A percentile compares a stretch with the other conserved stretches of the same genome.
phyloP scores from a whole-genome alignment of 257 asterid genomes.

The Lantana camara region DNA sequence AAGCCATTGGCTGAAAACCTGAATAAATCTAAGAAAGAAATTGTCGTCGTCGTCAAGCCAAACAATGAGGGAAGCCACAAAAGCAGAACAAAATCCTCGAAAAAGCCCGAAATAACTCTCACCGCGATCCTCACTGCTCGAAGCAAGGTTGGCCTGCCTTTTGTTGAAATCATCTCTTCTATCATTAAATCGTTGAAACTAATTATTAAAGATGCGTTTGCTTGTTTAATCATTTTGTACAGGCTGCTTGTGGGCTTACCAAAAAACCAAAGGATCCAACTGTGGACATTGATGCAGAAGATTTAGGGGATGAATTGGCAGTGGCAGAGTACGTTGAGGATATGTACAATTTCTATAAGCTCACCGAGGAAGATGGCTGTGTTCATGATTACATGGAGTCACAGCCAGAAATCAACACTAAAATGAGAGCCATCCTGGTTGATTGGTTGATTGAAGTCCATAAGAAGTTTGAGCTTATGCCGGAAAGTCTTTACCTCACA shows the following conservation, averaged over 20 bases:
- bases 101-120: slow-evolving; percentile 47
- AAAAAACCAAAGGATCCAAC: slow-evolving; percentile 36
- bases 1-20: slow-evolving; percentile 43
- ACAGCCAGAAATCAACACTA: slow-evolving; percentile 55
- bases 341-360: slow-evolving; percentile 51
- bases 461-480: slow-evolving; percentile 56
- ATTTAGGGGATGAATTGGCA: slow-evolving; percentile 54
- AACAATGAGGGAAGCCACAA: slow-evolving; percentile 30
- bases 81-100: slow-evolving; percentile 33
- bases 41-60: slow-evolving; percentile 24
- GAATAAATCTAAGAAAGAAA: slow-evolving; percentile 38
- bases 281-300: slow-evolving; percentile 54
- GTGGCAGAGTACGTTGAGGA: slow-evolving; percentile 66
- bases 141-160: slow-evolving; percentile 51
- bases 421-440: slow-evolving; percentile 62
- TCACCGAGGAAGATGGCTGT: slow-evolving; percentile 46
- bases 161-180: background rate
- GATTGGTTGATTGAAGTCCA: slow-evolving; percentile 75
- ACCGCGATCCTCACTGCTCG: slow-evolving; percentile 72
- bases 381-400: slow-evolving; percentile 53
- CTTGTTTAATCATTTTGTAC: background rate
- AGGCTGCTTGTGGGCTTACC: slow-evolving; percentile 61
- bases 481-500: slow-evolving; percentile 57
- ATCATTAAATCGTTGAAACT: background rate
- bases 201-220: background rate